Evolutionary conservation across 2,329 filamentous ascomycete species (phyloP).

Genomic region (Pyrenochaeta sp.): DNA sequence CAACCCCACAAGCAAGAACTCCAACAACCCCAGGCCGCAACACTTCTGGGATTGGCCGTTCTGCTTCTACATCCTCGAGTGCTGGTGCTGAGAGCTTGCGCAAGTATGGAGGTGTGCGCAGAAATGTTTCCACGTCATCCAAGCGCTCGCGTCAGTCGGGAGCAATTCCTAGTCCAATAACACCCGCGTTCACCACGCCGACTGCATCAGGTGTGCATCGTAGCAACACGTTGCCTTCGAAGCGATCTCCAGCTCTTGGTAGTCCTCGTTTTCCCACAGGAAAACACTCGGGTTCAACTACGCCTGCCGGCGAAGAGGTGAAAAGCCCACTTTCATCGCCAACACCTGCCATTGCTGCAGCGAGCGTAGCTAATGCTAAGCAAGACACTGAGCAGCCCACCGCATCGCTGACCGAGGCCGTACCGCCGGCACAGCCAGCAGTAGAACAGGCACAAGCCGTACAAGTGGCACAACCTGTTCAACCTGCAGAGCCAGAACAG

Average conservation of each 20-base stretch:
- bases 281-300: slow-evolving; percentile 62
- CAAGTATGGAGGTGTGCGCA: slow-evolving; percentile 78
- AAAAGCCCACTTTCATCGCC: slow-evolving; percentile 30
- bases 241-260: slow-evolving; percentile 77
- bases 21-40: slow-evolving; percentile 58
- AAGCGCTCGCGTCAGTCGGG: slow-evolving; percentile 80
- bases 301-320: slow-evolving; percentile 52
- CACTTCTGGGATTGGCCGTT: slow-evolving; percentile 71
- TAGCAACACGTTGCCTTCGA: slow-evolving; percentile 94
- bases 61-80: slow-evolving; percentile 73
- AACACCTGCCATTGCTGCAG: slow-evolving; percentile 21
- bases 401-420: slow-evolving; percentile 1
- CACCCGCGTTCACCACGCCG: slow-evolving; percentile 41
- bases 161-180: slow-evolving; percentile 70
- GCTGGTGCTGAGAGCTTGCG: slow-evolving; percentile 87
- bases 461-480: slow-evolving; percentile 2
- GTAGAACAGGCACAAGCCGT: slow-evolving; percentile 4
- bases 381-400: slow-evolving; percentile 13
- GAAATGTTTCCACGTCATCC: slow-evolving; percentile 95
- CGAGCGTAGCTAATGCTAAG: slow-evolving; percentile 15
- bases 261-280: slow-evolving; percentile 42
- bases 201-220: slow-evolving; percentile 68
- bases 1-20: slow-evolving; percentile 60
- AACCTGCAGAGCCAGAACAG: slow-evolving; percentile 15
- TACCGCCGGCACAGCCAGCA: slow-evolving; percentile 8